Evolutionary conservation across 441 rosid species (phyloP), one percentile per base, ranked within the genome.

Genomic region (Aleurites moluccanus): DNA sequence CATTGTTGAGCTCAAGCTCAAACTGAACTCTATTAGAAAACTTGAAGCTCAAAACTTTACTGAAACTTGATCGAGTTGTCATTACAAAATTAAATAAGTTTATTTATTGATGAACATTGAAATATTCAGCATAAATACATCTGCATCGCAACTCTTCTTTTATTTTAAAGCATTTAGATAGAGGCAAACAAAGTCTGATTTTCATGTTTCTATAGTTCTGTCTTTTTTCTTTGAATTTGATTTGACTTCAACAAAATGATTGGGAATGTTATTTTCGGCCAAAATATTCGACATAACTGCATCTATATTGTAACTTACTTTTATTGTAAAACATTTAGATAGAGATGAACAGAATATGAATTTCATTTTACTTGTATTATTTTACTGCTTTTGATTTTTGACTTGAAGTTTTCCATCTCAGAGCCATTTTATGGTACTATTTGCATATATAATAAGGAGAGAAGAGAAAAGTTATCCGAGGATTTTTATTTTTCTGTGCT

Each of bases 371-470:
- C 38, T 72, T 70, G 40, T 49, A 62, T 63, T 69, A n/a, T 64
- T 64, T 76, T 68, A 35, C 42, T 64, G 66, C 70, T 74, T 75
- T 42, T 15, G 35, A 77, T 57, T 70, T 73, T 78, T 85, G 79
- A 75, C 83, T 52, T 69, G 42, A 57, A 55, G 25, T 71, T 74
- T 78, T 85, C 73, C 71, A 62, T 73, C 69, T 67, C 88, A 96
- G 99, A 96, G 87, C 98, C 99, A 61, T 96, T 96, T 84, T 84
- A 85, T 84, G 99, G 99, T 68, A 91, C 99, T 59, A 92, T 96
- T 81, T 88, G 97, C 79, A 79, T 91, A 60, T 92, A 92, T 81
- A 96, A 91, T 81, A 87, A 91, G 81, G 99, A 96, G 84, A 94
- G 98, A 86, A 91, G 89, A 83, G 99, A 96, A 87, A 92, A 90